phyloP scores from a whole-genome alignment of 2,329 filamentous ascomycete species.

The Fusarium liriodendri region DNA sequence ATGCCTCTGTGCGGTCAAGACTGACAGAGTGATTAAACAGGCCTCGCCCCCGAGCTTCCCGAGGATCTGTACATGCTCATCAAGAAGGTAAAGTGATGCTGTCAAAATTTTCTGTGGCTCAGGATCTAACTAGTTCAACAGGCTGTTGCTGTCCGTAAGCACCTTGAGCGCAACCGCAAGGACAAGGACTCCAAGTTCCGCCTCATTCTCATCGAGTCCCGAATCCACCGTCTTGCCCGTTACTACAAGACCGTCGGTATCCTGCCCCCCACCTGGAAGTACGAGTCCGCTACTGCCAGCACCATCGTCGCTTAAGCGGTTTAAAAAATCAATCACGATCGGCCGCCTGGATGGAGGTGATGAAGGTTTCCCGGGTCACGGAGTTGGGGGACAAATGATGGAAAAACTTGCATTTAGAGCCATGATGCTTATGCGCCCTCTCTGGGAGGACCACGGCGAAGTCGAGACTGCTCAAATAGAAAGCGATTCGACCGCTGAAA shows the following conservation, averaged over 20 bases:
- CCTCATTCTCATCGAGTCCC: conserved; percentile 99
- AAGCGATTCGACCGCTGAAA: conserved; percentile 49
- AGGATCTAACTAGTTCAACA: conserved; percentile 50
- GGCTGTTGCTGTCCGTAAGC: conserved; percentile 99
- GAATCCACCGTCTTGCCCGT: conserved; percentile 98
- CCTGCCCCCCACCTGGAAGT: conserved; percentile 95
- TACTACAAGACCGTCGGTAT: conserved; percentile 98
- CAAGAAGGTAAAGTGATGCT: conserved; percentile 83
- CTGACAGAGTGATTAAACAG: conserved; percentile 94
- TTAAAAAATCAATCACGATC: conserved; percentile 31
- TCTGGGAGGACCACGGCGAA: conserved; percentile 48
- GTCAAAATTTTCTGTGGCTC: neutral
- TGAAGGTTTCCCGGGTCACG: conserved; percentile 54
- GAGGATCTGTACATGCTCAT: conserved; percentile 99
- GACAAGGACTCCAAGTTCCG: conserved; percentile 99
- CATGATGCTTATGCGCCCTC: conserved; percentile 55
- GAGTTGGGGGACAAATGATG: conserved; percentile 57
- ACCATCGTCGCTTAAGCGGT: conserved; percentile 86
- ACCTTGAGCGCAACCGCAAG: conserved; percentile 99
- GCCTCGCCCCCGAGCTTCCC: conserved; percentile 97
- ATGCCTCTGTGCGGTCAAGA: conserved; percentile 91
- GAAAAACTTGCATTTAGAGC: conserved; percentile 59
- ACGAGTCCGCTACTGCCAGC: conserved; percentile 96
- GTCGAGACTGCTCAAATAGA: conserved; percentile 48
- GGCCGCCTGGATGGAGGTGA: conserved; percentile 44